Conservation (phyloP, 345 rosid species). For the Anacardium occidentale region DNA sequence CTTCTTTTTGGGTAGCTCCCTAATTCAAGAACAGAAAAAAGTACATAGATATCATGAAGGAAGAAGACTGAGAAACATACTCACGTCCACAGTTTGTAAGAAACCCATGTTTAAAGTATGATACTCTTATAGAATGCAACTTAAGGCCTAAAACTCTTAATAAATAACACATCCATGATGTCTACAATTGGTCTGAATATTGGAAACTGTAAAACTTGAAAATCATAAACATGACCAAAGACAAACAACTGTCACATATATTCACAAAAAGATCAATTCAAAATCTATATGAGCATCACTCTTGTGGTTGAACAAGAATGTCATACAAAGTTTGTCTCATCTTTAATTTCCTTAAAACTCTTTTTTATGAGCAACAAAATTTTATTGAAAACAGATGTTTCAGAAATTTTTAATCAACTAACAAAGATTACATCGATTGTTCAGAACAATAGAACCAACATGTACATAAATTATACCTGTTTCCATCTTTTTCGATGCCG, state of each 20-base stretch:
- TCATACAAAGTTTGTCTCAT: neutral
- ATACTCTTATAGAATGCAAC: neutral
- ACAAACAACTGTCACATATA: neutral
- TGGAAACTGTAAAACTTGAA: neutral
- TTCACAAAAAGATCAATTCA: neutral
- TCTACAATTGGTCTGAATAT: neutral
- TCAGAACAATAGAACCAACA: conserved; percentile 7
- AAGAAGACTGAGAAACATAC: conserved; percentile 11
- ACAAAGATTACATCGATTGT: neutral
- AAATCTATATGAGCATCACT: neutral
- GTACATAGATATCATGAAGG: neutral
- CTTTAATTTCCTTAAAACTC: no score
- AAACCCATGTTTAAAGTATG: conserved; percentile 5
- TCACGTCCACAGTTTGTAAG: conserved; percentile 8
- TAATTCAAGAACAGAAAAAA: conserved; percentile 24
- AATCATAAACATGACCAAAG: neutral
- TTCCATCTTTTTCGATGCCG: conserved; percentile 54
- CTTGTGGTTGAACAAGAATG: neutral
- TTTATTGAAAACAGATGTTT: neutral
- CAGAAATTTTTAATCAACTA: neutral
- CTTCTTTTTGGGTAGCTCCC: conserved; percentile 27
- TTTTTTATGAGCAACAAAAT: no score
- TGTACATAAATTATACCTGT: conserved; percentile 46
- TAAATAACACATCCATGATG: neutral
- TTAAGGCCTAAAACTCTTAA: neutral